Base-by-base conservation (phyloP, 768 basidiomycete species). In the Phylloporus scabripes region DNA sequence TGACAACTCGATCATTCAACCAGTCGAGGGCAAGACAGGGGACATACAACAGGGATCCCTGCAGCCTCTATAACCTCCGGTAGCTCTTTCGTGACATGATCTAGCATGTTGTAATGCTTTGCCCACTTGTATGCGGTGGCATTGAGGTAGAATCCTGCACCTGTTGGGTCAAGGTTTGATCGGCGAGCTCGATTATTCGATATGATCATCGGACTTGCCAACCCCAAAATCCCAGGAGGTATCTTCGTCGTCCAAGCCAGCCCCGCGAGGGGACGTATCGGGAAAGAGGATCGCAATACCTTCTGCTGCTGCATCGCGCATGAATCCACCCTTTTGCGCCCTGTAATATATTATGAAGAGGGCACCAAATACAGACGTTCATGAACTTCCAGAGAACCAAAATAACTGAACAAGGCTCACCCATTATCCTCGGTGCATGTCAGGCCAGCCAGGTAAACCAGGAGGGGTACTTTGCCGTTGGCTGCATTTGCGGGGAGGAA, bases 371-470 rank as follows among this genome's bases (percentile, higher is more conserved):
- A 26, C 9, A 31, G 17, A 14, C 21, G 31, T 26, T 20, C 24
- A 42, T 23, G 26, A 36, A 12, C 7, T 31, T 9, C 18, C 17
- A 5, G 48, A 28, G 36, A n/a, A 17, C 23, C 33, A 21, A 46
- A 32, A 33, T 3, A 8, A 23, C 15, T 26, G 24, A 43, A 23
- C 26, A 29, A 12, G 18, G 61, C 78, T 46, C 60, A 89, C 90
- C 87, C 95, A 46, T 88, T 98, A 63, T 99, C 93, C 66, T 96
- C 93, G 8, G 81, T 93, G 69, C 92, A 95, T 4, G 85, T 86
- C 47, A 95, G 67, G 1, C 93, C 95, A 10, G 93, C 83, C 42
- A 97, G 83, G 68, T 93, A 99, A 52, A 88, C 76, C 7, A 99
- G 71, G 2, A 97, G 71, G 0, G 82, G 82, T 3, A 79, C 82